Percentiles rank a stretch among this genome's conserved stretches.
Conservation (phyloP, 192 early-diverging fungal genomes). For the Podila clonocystis region DNA sequence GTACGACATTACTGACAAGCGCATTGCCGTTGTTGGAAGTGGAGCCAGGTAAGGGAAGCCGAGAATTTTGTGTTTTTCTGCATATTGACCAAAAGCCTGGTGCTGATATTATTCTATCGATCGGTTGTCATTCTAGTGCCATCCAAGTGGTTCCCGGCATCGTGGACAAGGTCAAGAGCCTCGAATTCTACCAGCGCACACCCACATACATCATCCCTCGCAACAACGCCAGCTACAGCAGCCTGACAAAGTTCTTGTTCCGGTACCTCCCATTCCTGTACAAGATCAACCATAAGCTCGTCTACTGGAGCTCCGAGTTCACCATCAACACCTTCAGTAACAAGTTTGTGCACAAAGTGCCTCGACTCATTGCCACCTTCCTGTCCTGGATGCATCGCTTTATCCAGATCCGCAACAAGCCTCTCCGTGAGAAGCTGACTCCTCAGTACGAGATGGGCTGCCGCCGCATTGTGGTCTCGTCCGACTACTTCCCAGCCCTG, state of each 20-base stretch:
- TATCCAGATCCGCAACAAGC: slow-evolving; percentile 34
- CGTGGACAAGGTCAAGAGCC: slow-evolving; percentile 48
- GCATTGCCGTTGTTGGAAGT: slow-evolving; percentile 58
- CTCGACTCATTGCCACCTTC: slow-evolving; percentile 15
- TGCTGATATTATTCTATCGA: no score
- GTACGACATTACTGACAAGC: slow-evolving; percentile 57
- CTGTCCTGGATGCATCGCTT: slow-evolving; percentile 24
- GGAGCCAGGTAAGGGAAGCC: slow-evolving; percentile 54
- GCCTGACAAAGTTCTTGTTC: slow-evolving; percentile 48
- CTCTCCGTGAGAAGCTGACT: slow-evolving; percentile 45
- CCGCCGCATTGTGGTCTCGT: slow-evolving; percentile 45
- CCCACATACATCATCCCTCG: slow-evolving; percentile 57
- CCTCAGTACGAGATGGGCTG: slow-evolving; percentile 61
- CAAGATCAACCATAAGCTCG: slow-evolving; percentile 35
- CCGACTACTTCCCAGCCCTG: slow-evolving; percentile 51
- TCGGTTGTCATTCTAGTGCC: slow-evolving; percentile 25
- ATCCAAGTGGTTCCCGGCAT: slow-evolving; percentile 61
- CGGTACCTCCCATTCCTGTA: slow-evolving; percentile 55
- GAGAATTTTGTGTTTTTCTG: background rate
- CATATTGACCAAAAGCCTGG: no score
- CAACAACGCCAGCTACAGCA: slow-evolving; percentile 41
- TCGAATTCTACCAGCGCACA: slow-evolving; percentile 61
- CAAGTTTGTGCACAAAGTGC: slow-evolving; percentile 23
- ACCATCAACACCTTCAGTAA: slow-evolving; percentile 47
- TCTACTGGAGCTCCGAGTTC: slow-evolving; percentile 41